These are phyloP conservation scores for Cyclotella sp. DNA, from an alignment of 108 stramenopile species.

Conservation along the genomic window DNA sequence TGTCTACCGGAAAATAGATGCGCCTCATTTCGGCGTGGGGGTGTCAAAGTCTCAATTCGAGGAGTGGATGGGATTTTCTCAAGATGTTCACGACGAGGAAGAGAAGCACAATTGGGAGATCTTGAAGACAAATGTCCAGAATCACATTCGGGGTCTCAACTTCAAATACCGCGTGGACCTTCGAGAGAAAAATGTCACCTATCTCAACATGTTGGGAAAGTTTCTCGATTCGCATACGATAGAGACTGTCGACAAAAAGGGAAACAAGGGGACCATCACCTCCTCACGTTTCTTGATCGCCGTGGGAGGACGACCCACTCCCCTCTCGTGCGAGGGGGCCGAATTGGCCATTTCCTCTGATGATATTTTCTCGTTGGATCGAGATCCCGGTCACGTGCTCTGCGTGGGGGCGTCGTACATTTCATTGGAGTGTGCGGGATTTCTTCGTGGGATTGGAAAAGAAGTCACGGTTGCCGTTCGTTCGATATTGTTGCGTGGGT, in stretches of 20 bases:
- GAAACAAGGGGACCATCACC: slow-evolving; percentile 65
- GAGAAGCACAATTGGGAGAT: slow-evolving; percentile 70
- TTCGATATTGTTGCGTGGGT: slow-evolving; percentile 94
- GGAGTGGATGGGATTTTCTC: slow-evolving; percentile 40
- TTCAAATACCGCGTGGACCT: slow-evolving; percentile 97
- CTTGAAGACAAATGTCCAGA: slow-evolving; percentile 85
- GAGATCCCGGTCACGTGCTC: slow-evolving; percentile 93
- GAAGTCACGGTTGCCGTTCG: slow-evolving; percentile 96
- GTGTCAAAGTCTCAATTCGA: slow-evolving; percentile 21
- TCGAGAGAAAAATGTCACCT: slow-evolving; percentile 92
- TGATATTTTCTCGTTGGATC: slow-evolving; percentile 93
- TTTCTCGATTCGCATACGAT: slow-evolving; percentile 90
- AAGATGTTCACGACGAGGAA: slow-evolving; percentile 26
- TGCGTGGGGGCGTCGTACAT: slow-evolving; percentile 99
- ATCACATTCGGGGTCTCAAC: slow-evolving; percentile 96
- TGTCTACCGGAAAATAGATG: slow-evolving; percentile 63
- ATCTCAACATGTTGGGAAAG: slow-evolving; percentile 89
- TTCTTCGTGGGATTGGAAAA: slow-evolving; percentile 90
- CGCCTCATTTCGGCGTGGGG: slow-evolving; percentile 78
- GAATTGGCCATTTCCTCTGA: slow-evolving; percentile 95
- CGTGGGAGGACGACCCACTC: slow-evolving; percentile 94
- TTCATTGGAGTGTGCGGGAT: slow-evolving; percentile 98
- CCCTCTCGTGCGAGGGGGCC: slow-evolving; percentile 83
- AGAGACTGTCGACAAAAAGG: slow-evolving; percentile 86
- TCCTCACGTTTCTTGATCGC: slow-evolving; percentile 92